Evolutionary conservation across 305 asterid genomes (phyloP).

Genomic region (Fraxinus floribunda): DNA sequence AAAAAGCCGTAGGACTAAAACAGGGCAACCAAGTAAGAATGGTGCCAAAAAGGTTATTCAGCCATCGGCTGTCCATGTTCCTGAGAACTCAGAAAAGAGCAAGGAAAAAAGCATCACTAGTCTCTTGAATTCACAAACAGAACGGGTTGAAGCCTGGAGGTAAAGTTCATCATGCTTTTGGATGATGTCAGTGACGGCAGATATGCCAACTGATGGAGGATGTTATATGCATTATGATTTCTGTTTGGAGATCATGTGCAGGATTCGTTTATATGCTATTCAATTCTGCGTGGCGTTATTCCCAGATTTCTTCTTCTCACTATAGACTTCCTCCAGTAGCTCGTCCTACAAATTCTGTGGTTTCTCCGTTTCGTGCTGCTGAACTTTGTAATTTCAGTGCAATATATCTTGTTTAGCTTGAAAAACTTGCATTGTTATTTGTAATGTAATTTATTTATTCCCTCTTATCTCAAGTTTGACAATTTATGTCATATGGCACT

Average conservation of each 20-base stretch:
- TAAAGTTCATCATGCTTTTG: conserved; percentile 21
- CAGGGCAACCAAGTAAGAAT: conserved; percentile 24
- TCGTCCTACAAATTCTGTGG: neutral
- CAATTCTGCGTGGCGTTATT: neutral
- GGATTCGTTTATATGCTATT: neutral
- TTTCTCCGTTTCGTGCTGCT: neutral
- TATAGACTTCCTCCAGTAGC: conserved; percentile 1
- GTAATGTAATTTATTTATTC: neutral
- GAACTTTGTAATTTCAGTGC: neutral
- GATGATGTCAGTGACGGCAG: neutral
- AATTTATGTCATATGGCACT: neutral
- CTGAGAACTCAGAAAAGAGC: conserved; percentile 29
- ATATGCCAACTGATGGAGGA: neutral
- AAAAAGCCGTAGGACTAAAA: conserved; percentile 46
- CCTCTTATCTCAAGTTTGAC: neutral
- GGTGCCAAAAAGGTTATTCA: conserved; percentile 24
- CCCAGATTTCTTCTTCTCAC: neutral
- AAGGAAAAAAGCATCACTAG: conserved; percentile 33
- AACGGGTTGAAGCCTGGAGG: conserved; percentile 47
- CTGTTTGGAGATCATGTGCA: neutral
- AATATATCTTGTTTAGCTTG: neutral
- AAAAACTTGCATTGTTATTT: neutral
- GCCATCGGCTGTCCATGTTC: neutral
- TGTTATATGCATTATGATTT: neutral
- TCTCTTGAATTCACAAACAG: conserved; percentile 34